These are phyloP conservation scores for Monosporascus ibericus DNA, from an alignment of 2,329 filamentous ascomycete species.

Conservation along the genomic window DNA sequence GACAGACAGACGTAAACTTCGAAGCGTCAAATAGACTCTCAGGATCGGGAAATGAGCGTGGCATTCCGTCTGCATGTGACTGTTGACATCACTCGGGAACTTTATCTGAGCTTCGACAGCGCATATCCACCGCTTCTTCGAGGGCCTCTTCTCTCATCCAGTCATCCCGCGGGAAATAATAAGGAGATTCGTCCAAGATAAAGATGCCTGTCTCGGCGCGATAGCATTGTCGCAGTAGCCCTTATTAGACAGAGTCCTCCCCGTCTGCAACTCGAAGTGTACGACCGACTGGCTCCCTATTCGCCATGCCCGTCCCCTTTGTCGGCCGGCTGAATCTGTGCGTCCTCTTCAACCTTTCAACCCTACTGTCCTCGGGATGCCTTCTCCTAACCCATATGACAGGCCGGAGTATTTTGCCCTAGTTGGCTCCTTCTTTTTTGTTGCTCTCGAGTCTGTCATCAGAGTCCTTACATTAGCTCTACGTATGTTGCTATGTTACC, in stretches of 20 bases:
- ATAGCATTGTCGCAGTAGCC: neutral
- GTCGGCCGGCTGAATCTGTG: conserved; percentile 34
- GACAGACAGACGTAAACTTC: neutral
- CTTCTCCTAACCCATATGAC: conserved; percentile 7
- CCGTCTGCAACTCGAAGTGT: neutral
- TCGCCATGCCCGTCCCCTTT: conserved; percentile 33
- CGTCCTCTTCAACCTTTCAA: conserved; percentile 10
- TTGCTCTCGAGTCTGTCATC: conserved; percentile 76
- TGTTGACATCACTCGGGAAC: neutral
- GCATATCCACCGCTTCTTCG: neutral
- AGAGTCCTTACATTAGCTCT: conserved; percentile 82
- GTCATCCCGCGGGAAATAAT: neutral
- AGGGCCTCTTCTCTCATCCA: neutral
- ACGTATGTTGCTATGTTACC: conserved; percentile 57
- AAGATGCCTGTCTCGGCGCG: neutral
- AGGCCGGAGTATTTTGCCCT: conserved; percentile 86
- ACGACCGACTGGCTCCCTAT: neutral
- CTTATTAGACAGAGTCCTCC: neutral
- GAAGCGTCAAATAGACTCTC: neutral
- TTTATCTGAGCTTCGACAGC: neutral
- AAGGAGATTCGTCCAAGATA: neutral
- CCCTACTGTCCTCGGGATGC: neutral
- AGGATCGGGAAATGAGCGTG: neutral
- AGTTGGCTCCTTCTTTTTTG: conserved; percentile 73
- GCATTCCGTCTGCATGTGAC: neutral